Conservation (phyloP, 257 asterid genomes). For the Coffea eugenioides region DNA sequence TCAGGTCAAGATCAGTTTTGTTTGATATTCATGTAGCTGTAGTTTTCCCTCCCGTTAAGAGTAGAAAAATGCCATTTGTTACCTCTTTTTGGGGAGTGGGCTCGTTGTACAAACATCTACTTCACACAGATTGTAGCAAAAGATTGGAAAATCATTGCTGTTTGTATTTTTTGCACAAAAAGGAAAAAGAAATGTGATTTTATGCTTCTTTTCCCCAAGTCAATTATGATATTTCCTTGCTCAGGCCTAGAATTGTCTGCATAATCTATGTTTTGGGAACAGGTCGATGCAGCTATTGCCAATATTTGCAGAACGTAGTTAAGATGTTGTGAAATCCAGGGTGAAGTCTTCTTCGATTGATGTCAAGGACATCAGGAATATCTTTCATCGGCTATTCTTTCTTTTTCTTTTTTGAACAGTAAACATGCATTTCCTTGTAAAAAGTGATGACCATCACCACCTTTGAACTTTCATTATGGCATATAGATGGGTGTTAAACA, state of each 20-base stretch:
- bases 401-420: too few relatives aligned
- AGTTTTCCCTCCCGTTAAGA: background rate
- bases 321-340: background rate
- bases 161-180: background rate
- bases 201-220: background rate
- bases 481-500: too few relatives aligned
- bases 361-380: background rate
- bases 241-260: background rate
- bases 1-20: constrained; percentile 20
- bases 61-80: background rate
- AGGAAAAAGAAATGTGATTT: background rate
- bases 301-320: background rate
- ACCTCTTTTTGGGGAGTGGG: background rate
- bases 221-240: background rate
- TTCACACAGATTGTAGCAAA: background rate
- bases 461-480: too few relatives aligned
- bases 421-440: too few relatives aligned
- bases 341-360: background rate
- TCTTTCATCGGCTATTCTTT: background rate
- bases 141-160: background rate
- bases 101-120: background rate
- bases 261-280: background rate
- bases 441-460: too few relatives aligned
- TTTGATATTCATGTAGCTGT: background rate
- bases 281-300: background rate